Conservation (phyloP, 176 grass and related monocot genomes). For the Eleusine coracana region DNA sequence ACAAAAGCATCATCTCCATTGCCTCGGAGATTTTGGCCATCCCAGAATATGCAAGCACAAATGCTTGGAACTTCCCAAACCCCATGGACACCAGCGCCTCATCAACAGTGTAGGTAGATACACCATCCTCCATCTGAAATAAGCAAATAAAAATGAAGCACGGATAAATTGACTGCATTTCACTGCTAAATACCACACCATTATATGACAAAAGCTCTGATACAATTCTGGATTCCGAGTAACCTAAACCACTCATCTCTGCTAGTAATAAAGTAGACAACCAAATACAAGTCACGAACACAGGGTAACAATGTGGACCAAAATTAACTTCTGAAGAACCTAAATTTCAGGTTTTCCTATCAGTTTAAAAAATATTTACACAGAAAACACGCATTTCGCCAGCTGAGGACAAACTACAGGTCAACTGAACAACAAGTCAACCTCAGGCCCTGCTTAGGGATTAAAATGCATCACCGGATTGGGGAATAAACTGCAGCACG, state of each 20-base stretch:
- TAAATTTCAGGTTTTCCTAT: not conserved
- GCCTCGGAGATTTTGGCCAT: constrained; percentile 97
- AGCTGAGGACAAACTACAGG: not conserved
- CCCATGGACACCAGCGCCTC: constrained; percentile 85
- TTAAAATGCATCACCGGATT: not conserved
- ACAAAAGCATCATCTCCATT: constrained; percentile 99
- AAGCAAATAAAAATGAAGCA: constrained; percentile 5
- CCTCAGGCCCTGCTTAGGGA: not conserved
- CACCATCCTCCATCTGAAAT: constrained; percentile 73
- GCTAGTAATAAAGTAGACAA: not conserved
- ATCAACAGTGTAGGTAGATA: constrained; percentile 81
- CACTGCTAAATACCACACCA: not conserved
- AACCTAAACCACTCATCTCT: not conserved
- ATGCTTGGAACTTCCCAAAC: constrained; percentile 88
- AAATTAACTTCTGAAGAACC: not conserved
- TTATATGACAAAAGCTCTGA: not conserved
- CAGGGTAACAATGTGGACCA: not conserved
- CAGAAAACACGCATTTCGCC: not conserved
- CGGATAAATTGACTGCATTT: not conserved
- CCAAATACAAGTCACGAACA: not conserved
- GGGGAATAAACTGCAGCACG: not conserved
- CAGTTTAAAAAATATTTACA: not conserved
- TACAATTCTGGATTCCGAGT: not conserved
- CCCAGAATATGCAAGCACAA: constrained; percentile 86
- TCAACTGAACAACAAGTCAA: constrained; percentile 2